phyloP scores from a whole-genome alignment of 345 rosid genomes.

The Euphorbia tirucalli region DNA sequence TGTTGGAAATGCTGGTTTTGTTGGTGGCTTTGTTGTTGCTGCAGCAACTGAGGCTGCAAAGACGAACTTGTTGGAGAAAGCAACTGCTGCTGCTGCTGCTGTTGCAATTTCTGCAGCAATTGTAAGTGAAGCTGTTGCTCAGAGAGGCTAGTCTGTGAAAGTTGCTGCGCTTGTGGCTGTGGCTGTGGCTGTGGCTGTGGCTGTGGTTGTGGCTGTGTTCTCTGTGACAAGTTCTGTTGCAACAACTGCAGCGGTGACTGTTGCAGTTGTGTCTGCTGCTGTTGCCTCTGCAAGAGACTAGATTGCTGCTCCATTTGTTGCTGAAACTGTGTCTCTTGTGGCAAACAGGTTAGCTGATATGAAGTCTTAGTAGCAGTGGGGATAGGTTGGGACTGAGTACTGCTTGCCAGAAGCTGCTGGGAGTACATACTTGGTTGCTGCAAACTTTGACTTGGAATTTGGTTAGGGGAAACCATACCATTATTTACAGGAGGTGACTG shows the following conservation, averaged over 20 bases:
- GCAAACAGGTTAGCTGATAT: conserved; percentile 50
- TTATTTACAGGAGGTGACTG: conserved; percentile 44
- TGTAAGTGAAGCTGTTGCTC: conserved; percentile 83
- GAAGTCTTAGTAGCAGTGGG: conserved; percentile 45
- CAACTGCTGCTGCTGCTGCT: conserved; percentile 63
- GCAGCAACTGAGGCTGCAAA: conserved; percentile 67
- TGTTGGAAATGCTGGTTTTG: conserved; percentile 56
- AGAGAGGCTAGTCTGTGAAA: conserved; percentile 59
- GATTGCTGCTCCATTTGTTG: conserved; percentile 68
- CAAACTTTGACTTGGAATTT: conserved; percentile 39
- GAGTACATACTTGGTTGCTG: conserved; percentile 52
- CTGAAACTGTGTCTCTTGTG: conserved; percentile 60
- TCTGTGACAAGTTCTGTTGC: conserved; percentile 56
- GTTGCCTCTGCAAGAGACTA: conserved; percentile 51
- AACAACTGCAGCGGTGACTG: conserved; percentile 51
- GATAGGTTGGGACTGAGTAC: conserved; percentile 39
- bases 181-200: no score
- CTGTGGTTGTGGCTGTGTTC: conserved; percentile 46
- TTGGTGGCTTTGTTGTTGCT: conserved; percentile 49
- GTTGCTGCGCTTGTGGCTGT: conserved; percentile 40
- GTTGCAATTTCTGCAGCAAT: conserved; percentile 61
- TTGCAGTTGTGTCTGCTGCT: conserved; percentile 63
- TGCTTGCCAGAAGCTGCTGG: conserved; percentile 50
- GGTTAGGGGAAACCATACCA: conserved; percentile 44
- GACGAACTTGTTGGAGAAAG: conserved; percentile 53